Conservation (phyloP, 225 moss, liverwort and hornwort genomes). For the Marchantia paleacea region DNA sequence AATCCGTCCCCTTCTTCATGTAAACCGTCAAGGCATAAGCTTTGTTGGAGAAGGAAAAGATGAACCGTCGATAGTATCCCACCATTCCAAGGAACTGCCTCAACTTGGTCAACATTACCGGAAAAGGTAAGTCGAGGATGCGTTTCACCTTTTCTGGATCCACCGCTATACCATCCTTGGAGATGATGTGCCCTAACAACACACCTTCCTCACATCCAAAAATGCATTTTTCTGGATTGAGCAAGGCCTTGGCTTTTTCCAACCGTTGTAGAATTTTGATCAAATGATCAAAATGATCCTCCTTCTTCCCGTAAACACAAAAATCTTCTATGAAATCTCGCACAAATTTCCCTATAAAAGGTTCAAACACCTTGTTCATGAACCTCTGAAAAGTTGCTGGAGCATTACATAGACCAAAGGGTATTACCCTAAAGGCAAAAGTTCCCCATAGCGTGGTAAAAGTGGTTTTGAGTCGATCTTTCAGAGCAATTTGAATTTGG, state of each 20-base stretch:
- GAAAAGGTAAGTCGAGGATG: not conserved
- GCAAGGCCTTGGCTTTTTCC: not conserved
- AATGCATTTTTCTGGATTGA: constrained; percentile 23
- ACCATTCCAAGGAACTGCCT: constrained; percentile 7
- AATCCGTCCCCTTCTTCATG: constrained; percentile 11
- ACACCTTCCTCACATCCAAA: not conserved
- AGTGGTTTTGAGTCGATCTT: not conserved
- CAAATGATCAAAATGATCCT: constrained; percentile 12
- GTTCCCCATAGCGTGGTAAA: constrained; percentile 20
- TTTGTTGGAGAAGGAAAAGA: not conserved
- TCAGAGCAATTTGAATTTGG: not conserved
- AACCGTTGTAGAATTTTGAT: not conserved
- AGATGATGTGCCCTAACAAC: constrained; percentile 18
- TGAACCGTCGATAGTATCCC: constrained; percentile 14
- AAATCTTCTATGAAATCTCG: constrained; percentile 15
- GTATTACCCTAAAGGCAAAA: not conserved
- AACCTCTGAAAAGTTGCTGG: not conserved
- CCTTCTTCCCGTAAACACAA: not conserved
- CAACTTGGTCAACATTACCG: not conserved
- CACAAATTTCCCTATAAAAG: not conserved
- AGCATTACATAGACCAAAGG: constrained; percentile 14
- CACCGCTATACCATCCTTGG: constrained; percentile 1
- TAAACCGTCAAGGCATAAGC: not conserved
- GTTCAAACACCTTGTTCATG: constrained; percentile 3
- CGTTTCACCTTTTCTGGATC: constrained; percentile 7